A percentile compares a stretch with the other conserved stretches of the same genome.
These are phyloP conservation scores for Mucor lusitanicus DNA, from an alignment of 371 early-diverging fungal species.

Conservation along the genomic window DNA sequence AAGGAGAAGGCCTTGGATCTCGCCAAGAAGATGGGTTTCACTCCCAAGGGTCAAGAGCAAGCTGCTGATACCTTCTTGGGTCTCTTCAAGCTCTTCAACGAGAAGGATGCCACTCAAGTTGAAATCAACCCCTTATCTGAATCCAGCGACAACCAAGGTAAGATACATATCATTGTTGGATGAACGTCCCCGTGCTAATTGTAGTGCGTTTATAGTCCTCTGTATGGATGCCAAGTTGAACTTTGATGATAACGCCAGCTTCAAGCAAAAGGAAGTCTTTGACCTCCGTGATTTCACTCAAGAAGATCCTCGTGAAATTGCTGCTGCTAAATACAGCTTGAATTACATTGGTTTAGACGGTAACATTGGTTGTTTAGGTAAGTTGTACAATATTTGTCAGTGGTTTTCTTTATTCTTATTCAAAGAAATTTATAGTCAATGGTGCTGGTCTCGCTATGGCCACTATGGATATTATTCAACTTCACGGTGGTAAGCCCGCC, in stretches of 20 bases:
- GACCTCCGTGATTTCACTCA: constrained; percentile 89
- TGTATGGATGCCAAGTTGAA: constrained; percentile 76
- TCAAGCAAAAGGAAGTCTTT: constrained; percentile 93
- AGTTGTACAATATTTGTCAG: constrained; percentile 1
- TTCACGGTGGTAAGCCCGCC: constrained; percentile 98
- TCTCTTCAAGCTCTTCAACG: constrained; percentile 94
- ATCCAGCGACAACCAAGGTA: constrained; percentile 84
- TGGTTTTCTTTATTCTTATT: background rate
- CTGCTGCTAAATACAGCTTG: constrained; percentile 94
- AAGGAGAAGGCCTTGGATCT: constrained; percentile 67
- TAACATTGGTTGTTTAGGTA: constrained; percentile 71
- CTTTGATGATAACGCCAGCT: constrained; percentile 98
- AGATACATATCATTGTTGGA: background rate
- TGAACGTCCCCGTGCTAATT: background rate
- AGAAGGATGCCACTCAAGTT: constrained; percentile 96
- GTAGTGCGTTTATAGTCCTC: constrained; percentile 33
- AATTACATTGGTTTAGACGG: constrained; percentile 99
- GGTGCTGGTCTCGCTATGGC: constrained; percentile 99
- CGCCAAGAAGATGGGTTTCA: constrained; percentile 88
- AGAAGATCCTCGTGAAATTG: constrained; percentile 97
- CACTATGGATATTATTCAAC: constrained; percentile 99
- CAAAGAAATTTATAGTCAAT: constrained; percentile 67
- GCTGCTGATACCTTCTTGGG: constrained; percentile 92
- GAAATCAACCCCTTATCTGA: constrained; percentile 98
- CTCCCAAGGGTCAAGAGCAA: constrained; percentile 73